Conservation (phyloP, 140 eudicot species). For the Bidens hawaiensis region DNA sequence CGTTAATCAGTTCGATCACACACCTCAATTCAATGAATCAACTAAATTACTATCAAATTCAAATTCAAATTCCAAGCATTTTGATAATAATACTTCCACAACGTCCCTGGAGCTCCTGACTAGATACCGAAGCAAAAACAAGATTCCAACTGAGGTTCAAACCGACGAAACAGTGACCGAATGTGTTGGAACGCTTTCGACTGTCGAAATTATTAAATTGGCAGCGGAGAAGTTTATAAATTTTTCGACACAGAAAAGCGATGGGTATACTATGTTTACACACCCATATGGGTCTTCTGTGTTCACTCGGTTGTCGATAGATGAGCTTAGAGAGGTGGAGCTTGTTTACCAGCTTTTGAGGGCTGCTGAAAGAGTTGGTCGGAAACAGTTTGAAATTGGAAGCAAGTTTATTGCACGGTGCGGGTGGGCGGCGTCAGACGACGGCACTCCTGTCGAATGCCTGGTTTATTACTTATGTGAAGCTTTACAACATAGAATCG, state of each 20-base stretch:
- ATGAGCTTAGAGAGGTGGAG: conserved; percentile 52
- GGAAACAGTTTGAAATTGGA: conserved; percentile 41
- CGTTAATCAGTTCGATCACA: not conserved
- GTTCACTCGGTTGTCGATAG: conserved; percentile 34
- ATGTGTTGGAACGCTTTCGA: conserved; percentile 12
- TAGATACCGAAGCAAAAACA: not conserved
- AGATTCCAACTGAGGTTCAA: not conserved
- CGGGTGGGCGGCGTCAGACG: conserved; percentile 30
- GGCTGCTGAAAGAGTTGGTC: conserved; percentile 52
- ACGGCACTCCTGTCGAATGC: conserved; percentile 51
- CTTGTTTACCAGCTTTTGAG: conserved; percentile 46
- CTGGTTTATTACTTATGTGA: conserved; percentile 30
- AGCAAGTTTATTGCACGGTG: conserved; percentile 36
- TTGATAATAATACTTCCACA: not conserved
- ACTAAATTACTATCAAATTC: too few relatives aligned
- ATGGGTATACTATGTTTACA: conserved; percentile 42
- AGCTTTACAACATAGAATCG: conserved; percentile 39
- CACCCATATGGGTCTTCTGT: conserved; percentile 53
- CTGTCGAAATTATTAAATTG: conserved; percentile 44
- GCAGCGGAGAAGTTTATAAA: conserved; percentile 60
- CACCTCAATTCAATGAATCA: not conserved
- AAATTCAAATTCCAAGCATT: not conserved
- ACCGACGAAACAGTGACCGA: not conserved
- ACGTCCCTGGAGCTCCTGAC: not conserved
- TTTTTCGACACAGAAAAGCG: conserved; percentile 34